Evolutionary conservation across 2,329 filamentous ascomycete species (phyloP), one percentile per base, ranked within the genome.

Genomic region (Colletotrichum cuscutae): DNA sequence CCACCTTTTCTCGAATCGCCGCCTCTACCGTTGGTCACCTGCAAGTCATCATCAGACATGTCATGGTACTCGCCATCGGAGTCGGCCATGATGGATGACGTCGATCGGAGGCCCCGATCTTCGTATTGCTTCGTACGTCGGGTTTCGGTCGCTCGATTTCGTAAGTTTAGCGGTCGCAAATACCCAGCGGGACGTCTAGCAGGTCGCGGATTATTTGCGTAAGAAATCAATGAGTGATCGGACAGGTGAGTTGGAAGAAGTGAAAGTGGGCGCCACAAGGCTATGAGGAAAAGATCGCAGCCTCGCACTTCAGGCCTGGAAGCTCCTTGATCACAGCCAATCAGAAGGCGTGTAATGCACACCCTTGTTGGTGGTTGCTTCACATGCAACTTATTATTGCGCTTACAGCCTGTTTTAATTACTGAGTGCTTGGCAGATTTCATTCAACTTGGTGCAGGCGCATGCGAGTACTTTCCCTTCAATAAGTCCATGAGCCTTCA

Each of bases 11-110:
- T 28, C 13, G 49, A 56, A 28, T 63, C 52, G 12, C n/a, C 56
- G 4, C 53, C 56, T 6, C 52, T 74, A 9, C 53, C 68, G 26
- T 46, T 81, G 66, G 82, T 84, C 75, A 86, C 82, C 56, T 82
- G 84, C 73, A 91, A 86, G 75, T 92, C 92, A 77, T 93, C 91
- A 77, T 92, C 91, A 28, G 91, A 92, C 80, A 87, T 85, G 77
- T 89, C 89, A 72, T 90, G 88, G 80, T 90, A 94, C 76, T 94
- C 92, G 81, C 90, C 92, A 79, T 94, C 92, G 22, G 92, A 94
- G 82, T 93, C 92, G 68, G 91, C 90, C 92, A 94, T 94, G 75
- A 74, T 79, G 58, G 32, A 53, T 62, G 62, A 32, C 56, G 60
- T 61, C 53, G 54, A 12, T 67, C 24, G 54, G 24, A 32, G 46